phyloP scores from a whole-genome alignment of 331 rosid genomes.

The Telfairia occidentalis region DNA sequence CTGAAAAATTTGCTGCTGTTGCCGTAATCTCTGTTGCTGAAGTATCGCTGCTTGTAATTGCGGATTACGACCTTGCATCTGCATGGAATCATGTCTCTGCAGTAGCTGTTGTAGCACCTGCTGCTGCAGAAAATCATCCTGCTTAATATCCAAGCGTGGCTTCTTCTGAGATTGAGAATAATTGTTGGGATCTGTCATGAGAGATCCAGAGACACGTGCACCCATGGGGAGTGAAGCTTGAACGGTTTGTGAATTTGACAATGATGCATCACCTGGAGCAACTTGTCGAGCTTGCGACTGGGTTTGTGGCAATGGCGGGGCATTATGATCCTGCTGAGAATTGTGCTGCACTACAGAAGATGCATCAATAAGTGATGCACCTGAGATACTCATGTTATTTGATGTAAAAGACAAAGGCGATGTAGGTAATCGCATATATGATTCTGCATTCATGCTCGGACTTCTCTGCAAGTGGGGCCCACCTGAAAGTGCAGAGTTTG shows the following conservation, averaged over 20 bases:
- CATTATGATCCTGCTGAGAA: conserved; percentile 72
- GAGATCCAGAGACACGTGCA: conserved; percentile 52
- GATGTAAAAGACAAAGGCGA: conserved; percentile 89
- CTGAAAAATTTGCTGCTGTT: conserved; percentile 63
- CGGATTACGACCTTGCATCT: conserved; percentile 61
- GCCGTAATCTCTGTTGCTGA: conserved; percentile 77
- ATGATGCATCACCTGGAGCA: conserved; percentile 50
- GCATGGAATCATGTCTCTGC: conserved; percentile 80
- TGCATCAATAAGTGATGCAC: conserved; percentile 84
- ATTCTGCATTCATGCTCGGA: conserved; percentile 77
- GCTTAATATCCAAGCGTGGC: conserved; percentile 77
- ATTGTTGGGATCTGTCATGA: conserved; percentile 55
- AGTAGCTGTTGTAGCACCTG: conserved; percentile 68
- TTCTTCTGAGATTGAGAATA: conserved; percentile 60
- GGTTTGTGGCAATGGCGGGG: conserved; percentile 51
- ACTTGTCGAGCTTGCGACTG: conserved; percentile 53
- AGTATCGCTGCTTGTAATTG: conserved; percentile 59
- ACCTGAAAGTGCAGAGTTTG: conserved; percentile 89
- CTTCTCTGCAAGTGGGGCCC: conserved; percentile 93
- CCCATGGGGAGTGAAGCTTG: conserved; percentile 46
- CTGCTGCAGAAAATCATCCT: conserved; percentile 67
- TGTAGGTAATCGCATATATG: conserved; percentile 77
- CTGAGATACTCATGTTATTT: conserved; percentile 76
- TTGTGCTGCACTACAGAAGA: conserved; percentile 69
- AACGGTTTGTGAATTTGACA: conserved; percentile 47